Base-by-base conservation (phyloP, 495 filamentous ascomycete species). In the Cryomyces antarcticus region DNA sequence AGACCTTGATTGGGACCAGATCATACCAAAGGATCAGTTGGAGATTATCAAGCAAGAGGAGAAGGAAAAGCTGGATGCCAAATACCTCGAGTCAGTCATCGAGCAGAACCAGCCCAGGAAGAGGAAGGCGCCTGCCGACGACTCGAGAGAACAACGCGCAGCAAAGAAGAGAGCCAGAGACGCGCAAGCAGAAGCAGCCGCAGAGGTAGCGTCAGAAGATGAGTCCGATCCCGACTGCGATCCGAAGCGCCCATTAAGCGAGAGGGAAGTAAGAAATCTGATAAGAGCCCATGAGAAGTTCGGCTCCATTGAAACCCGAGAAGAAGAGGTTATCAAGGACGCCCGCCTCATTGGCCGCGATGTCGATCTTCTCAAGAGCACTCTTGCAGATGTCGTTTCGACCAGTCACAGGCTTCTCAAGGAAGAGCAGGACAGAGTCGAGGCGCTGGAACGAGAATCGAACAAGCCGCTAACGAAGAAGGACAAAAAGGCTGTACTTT, bases 1-100 rank as follows among this genome's bases (percentile, higher is more conserved):
- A 24, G 82, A 92, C 54, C 69, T 94, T 33, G 80, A 81, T 46
- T 97, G 89, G 89, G 92, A 96, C 50, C 78, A 95, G 43, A 96
- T 99, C 54, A 99, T 99, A 47, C 92, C 89, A 1, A 85, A 84
- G 48, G 86, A 94, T 5, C 72, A 92, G 51, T 72, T 96, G 17
- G 86, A 81, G 24, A 75, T 73, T 40, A 78, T 96, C 57, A 92
- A 87, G 57, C 81, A 75, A 0, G 83, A 92, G 44, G 87, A 94
- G 55, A 80, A 86, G 50, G 72, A 74, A 55, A 80, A 79, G 53
- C 73, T 78, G 13, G 77, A 95, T 44, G 83, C 87, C 30, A 71
- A 75, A 38, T 89, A 89, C 52, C 75, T 93, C 5, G 77, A 73
- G 12, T 75, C 77, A 41, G 72, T 89, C 28, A 73, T 94, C 41